phyloP scores from a whole-genome alignment of 805 yeast species.

The Metschnikowia continentalis region DNA sequence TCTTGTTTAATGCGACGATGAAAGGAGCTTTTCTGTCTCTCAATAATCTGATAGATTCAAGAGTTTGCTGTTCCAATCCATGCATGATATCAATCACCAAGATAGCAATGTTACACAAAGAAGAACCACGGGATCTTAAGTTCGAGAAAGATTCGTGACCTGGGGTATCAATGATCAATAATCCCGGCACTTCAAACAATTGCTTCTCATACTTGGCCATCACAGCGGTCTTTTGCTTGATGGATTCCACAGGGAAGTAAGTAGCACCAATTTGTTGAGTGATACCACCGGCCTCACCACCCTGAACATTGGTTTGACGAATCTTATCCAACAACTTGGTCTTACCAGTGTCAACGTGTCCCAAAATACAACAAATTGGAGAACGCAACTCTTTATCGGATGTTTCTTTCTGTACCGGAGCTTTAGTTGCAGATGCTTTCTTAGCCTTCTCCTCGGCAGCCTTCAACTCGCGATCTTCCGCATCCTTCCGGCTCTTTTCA shows the following conservation, averaged over 20 bases:
- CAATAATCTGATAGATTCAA: slow-evolving; percentile 86
- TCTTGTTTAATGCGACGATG: slow-evolving; percentile 93
- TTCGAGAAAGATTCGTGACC: slow-evolving; percentile 99
- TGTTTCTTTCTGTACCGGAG: slow-evolving; percentile 11
- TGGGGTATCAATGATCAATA: slow-evolving; percentile 95
- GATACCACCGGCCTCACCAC: slow-evolving; percentile 99
- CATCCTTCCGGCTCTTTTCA: slow-evolving; percentile 7
- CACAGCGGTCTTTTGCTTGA: slow-evolving; percentile 83
- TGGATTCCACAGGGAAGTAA: slow-evolving; percentile 95
- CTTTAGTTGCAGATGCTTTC: slow-evolving; percentile 21
- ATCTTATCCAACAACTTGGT: slow-evolving; percentile 94
- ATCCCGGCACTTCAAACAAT: slow-evolving; percentile 93
- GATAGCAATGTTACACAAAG: slow-evolving; percentile 97
- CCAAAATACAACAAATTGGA: slow-evolving; percentile 97
- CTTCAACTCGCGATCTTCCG: slow-evolving; percentile 14
- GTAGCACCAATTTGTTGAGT: slow-evolving; percentile 99
- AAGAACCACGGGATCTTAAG: slow-evolving; percentile 97
- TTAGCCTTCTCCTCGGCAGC: slow-evolving; percentile 28
- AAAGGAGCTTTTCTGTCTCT: slow-evolving; percentile 98
- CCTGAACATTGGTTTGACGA: slow-evolving; percentile 98
- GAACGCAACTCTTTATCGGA: slow-evolving; percentile 74
- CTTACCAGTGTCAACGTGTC: slow-evolving; percentile 99
- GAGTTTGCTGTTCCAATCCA: slow-evolving; percentile 96
- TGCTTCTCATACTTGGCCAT: slow-evolving; percentile 85
- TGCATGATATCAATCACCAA: slow-evolving; percentile 98